Percentiles rank a stretch among this genome's conserved stretches.
Evolutionary conservation across 1,139 yeast species (phyloP).

Genomic region (Pichia kudriavzevii): DNA sequence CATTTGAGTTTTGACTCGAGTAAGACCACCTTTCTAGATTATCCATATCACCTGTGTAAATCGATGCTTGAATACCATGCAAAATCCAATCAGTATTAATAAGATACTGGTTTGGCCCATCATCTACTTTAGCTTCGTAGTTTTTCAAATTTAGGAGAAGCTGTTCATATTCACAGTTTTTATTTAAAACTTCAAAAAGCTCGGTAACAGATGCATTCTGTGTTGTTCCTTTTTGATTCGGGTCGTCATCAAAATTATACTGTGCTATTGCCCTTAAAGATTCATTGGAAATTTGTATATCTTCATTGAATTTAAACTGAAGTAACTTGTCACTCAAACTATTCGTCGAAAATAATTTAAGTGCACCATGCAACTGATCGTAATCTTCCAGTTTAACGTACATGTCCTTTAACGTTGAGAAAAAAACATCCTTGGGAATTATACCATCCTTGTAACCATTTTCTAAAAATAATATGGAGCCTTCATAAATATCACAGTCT

Average conservation of each 20-base stretch:
- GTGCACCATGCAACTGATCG: slow-evolving; percentile 83
- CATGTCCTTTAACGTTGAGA: slow-evolving; percentile 59
- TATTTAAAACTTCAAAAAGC: slow-evolving; percentile 46
- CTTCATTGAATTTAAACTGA: slow-evolving; percentile 77
- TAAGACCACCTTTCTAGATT: slow-evolving; percentile 53
- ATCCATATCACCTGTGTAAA: slow-evolving; percentile 50
- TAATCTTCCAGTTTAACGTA: slow-evolving; percentile 84
- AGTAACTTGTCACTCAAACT: slow-evolving; percentile 65
- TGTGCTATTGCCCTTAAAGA: slow-evolving; percentile 65
- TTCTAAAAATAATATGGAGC: slow-evolving; percentile 85
- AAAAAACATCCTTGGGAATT: slow-evolving; percentile 36
- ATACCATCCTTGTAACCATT: slow-evolving; percentile 51
- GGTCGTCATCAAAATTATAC: slow-evolving; percentile 18
- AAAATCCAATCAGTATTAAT: slow-evolving; percentile 45
- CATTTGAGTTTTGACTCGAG: slow-evolving; percentile 32
- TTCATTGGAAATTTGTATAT: slow-evolving; percentile 83
- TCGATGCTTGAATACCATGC: slow-evolving; percentile 70
- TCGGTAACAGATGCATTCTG: slow-evolving; percentile 34
- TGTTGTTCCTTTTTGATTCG: slow-evolving; percentile 25
- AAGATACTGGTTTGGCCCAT: slow-evolving; percentile 4
- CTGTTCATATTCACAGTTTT: slow-evolving; percentile 52
- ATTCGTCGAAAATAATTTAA: slow-evolving; percentile 64
- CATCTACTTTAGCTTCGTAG: slow-evolving; percentile 12
- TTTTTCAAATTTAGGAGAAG: slow-evolving; percentile 25
- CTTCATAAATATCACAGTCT: slow-evolving; percentile 78